phyloP scores from a whole-genome alignment of 2,329 filamentous ascomycete species.

The Oidium heveae region DNA sequence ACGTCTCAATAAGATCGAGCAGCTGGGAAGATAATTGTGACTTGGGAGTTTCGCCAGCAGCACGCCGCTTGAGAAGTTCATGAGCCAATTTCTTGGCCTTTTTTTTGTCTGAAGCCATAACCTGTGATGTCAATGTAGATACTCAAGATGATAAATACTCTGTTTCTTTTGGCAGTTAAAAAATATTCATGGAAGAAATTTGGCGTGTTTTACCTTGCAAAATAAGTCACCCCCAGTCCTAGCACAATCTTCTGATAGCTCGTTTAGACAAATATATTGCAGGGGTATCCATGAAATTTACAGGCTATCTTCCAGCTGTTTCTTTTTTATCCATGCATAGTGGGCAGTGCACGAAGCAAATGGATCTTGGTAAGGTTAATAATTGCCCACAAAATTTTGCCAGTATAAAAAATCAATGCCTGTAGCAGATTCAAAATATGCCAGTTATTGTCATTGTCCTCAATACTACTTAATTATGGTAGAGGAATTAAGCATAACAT shows the following conservation, averaged over 20 bases:
- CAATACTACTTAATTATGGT: too few species aligned
- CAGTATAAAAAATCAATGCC: too few species aligned
- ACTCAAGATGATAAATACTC: not conserved
- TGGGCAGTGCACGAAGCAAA: too few species aligned
- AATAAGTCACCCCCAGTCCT: conserved; percentile 13
- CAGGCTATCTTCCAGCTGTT: too few species aligned
- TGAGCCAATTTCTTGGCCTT: conserved; percentile 12
- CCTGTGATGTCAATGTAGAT: conserved; percentile 2
- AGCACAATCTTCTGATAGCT: too few species aligned
- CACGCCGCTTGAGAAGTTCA: conserved; percentile 10
- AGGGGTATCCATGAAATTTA: too few species aligned
- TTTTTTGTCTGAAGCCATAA: conserved; percentile 6
- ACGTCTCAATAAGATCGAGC: conserved; percentile 38
- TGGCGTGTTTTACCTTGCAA: conserved; percentile 1
- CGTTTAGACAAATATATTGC: conserved; percentile 11
- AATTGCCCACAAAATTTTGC: too few species aligned
- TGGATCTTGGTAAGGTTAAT: too few species aligned
- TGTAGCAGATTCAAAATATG: too few species aligned
- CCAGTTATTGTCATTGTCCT: too few species aligned
- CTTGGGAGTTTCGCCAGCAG: conserved; percentile 7
- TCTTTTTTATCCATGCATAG: too few species aligned
- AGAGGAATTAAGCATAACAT: too few species aligned
- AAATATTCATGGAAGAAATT: conserved; percentile 10
- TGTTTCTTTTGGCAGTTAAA: conserved; percentile 9
- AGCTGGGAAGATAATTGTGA: conserved; percentile 30